These are phyloP conservation scores for Penicillium sclerotiorum DNA, from an alignment of 2,329 filamentous ascomycete genomes.

Conservation along the genomic window DNA sequence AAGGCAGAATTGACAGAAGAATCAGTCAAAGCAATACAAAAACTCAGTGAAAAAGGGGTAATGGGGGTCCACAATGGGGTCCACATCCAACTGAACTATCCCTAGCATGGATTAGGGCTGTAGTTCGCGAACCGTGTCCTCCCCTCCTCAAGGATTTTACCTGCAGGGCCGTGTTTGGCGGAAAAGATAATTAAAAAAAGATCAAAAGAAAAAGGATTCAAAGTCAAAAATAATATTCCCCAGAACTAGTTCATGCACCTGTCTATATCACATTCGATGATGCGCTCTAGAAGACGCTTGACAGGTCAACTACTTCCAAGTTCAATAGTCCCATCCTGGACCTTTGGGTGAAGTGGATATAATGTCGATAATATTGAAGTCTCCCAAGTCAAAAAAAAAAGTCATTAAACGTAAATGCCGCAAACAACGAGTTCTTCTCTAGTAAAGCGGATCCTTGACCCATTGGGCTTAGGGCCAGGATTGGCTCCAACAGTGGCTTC, in stretches of 20 bases:
- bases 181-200: background rate
- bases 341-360: background rate
- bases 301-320: slow-evolving; percentile 1
- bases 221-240: background rate
- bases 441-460: slow-evolving; percentile 11
- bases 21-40: slow-evolving; percentile 1
- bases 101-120: slow-evolving; percentile 12
- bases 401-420: background rate
- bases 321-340: background rate
- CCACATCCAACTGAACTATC: slow-evolving; percentile 12
- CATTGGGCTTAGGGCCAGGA: slow-evolving; percentile 13
- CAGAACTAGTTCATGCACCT: background rate
- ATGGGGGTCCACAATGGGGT: background rate
- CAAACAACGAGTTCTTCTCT: background rate
- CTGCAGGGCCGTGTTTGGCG: background rate
- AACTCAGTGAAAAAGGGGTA: slow-evolving; percentile 15
- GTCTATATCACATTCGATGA: slow-evolving; percentile 7
- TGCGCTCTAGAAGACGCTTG: background rate
- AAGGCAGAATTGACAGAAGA: background rate
- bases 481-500: too few species aligned
- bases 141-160: slow-evolving; percentile 2
- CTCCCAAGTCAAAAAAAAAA: background rate
- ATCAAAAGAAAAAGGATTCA: background rate
- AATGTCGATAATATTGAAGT: background rate
- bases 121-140: slow-evolving; percentile 21